Base-by-base conservation (phyloP, 768 basidiomycete species). In the Rhizopogon sp. region DNA sequence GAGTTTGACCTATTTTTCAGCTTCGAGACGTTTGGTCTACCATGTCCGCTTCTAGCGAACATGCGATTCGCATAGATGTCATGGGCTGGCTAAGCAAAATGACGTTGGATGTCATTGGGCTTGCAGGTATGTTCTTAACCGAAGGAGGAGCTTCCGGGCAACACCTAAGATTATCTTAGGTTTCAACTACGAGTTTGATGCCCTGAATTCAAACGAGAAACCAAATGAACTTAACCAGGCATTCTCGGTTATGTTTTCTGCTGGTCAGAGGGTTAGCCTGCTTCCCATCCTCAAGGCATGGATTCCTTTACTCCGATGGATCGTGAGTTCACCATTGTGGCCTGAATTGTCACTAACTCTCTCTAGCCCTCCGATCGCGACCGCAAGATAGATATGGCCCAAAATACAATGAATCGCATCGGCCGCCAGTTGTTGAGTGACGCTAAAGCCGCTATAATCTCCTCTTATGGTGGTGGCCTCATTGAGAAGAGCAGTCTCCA, bases 11-110 rank as follows among this genome's bases (percentile, higher is more conserved):
- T 40, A 6, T 43, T 2, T 7, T 17, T 2, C 22, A 82, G 79
- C 71, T 84, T n/a, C 74, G 81, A 41, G 80, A 83, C 53, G 58
- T 78, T 44, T 79, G 75, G 79, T 59, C 58, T 0, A 46, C 60
- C 1, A 71, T 79, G 56, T 68, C 72, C 20, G 53, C 62, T 17
- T 64, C 58, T 16, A 56, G 50, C 6, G 40, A 58, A 14, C 56
- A 54, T 0, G 50, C 58, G 5, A 43, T 58, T 7, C 63, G 63
- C 6, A 59, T 75, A 7, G 69, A 78, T 37, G 60, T 70, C 16
- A 55, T 68, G 7, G 60, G 65, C 0, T 74, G 72, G 68, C 53
- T 76, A 11, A 64, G 61, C 51, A 68, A 61, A 55, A 64, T 64
- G 56, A 76, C 76, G 0, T 62, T 77, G 10, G 74, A 78, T 44